phyloP scores from a whole-genome alignment of 345 rosid species.

The Erysimum cheiranthoides region DNA sequence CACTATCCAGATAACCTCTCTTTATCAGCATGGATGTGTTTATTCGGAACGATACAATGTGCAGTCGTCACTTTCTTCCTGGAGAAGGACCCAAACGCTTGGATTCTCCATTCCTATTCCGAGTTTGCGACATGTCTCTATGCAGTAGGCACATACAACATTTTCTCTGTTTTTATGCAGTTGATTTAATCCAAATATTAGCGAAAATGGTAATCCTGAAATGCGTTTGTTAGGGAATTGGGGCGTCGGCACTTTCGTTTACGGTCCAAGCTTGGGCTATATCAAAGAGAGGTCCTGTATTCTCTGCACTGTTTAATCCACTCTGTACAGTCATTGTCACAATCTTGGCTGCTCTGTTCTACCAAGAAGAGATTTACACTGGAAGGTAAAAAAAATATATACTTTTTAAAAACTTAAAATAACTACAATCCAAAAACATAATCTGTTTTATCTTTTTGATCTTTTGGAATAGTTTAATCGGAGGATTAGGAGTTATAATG shows the following conservation, averaged over 20 bases:
- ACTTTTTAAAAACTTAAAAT: neutral
- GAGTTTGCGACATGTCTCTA: conserved; percentile 53
- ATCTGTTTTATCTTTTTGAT: conserved; percentile 5
- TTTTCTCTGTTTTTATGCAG: conserved; percentile 17
- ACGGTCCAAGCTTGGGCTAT: conserved; percentile 68
- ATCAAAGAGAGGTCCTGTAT: conserved; percentile 64
- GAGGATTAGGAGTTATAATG: conserved; percentile 57
- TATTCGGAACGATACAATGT: conserved; percentile 64
- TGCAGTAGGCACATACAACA: conserved; percentile 47
- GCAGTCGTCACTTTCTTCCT: conserved; percentile 53
- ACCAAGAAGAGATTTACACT: conserved; percentile 56
- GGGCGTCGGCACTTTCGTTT: conserved; percentile 60
- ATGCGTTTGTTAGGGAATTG: conserved; percentile 45
- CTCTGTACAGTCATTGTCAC: conserved; percentile 64
- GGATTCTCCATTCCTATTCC: conserved; percentile 60
- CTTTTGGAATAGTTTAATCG: conserved; percentile 54
- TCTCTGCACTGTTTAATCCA: conserved; percentile 70
- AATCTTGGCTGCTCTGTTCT: conserved; percentile 59
- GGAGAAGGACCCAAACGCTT: conserved; percentile 54
- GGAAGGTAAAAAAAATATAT: conserved; percentile 54
- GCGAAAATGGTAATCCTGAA: neutral
- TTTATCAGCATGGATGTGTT: conserved; percentile 80
- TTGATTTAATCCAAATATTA: conserved; percentile 3
- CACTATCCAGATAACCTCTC: conserved; percentile 65
- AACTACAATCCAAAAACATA: neutral